Evolutionary conservation across 164 flowering plant genomes (phyloP).

Genomic region (Berberis thunbergii): DNA sequence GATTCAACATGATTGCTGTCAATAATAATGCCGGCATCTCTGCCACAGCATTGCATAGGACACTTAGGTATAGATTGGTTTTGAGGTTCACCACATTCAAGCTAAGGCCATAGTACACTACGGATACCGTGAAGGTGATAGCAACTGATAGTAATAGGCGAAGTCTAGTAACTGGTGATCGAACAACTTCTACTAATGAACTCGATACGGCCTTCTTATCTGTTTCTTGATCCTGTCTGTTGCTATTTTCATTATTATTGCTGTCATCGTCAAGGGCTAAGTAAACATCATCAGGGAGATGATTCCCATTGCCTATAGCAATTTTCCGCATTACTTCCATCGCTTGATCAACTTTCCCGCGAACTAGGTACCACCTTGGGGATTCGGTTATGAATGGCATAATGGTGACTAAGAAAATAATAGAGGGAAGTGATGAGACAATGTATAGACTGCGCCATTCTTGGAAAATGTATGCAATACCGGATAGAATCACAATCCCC

Average conservation of each 20-base stretch:
- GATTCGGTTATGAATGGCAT: constrained; percentile 79
- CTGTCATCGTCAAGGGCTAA: constrained; percentile 50
- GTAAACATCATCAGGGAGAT: constrained; percentile 37
- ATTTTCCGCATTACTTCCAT: constrained; percentile 58
- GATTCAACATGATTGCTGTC: constrained; percentile 56
- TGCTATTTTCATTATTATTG: not conserved
- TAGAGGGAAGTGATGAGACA: constrained; percentile 71
- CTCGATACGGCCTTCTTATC: constrained; percentile 24
- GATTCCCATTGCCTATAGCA: constrained; percentile 46
- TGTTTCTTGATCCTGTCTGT: not conserved
- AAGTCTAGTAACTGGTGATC: constrained; percentile 43
- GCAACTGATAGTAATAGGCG: constrained; percentile 50
- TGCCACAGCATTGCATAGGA: constrained; percentile 59
- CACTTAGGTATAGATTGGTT: constrained; percentile 71
- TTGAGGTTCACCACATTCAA: constrained; percentile 78
- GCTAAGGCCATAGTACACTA: constrained; percentile 86
- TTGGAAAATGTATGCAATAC: constrained; percentile 55
- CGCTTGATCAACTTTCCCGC: constrained; percentile 46
- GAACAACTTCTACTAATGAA: constrained; percentile 51
- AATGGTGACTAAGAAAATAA: constrained; percentile 39
- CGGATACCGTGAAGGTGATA: constrained; percentile 54
- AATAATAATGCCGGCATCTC: constrained; percentile 81
- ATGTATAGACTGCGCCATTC: constrained; percentile 81
- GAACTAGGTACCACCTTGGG: constrained; percentile 81
- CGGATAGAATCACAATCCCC: constrained; percentile 70